These are phyloP conservation scores for Metschnikowia similis DNA, from an alignment of 805 yeast genomes.

Conservation along the genomic window DNA sequence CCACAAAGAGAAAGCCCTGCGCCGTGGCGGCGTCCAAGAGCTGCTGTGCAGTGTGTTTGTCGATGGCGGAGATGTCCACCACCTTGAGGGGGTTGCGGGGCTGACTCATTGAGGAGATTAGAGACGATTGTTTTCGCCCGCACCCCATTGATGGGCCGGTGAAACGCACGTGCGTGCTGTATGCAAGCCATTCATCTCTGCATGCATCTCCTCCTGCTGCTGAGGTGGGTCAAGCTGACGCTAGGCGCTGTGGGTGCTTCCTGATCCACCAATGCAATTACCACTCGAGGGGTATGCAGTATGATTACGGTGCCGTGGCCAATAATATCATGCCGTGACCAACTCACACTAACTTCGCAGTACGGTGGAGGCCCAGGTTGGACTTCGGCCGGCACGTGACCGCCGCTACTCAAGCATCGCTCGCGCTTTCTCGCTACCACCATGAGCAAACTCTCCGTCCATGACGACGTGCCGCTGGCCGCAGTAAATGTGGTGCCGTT, in stretches of 20 bases:
- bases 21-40: constrained; percentile 56
- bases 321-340: too few relatives aligned
- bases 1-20: constrained; percentile 63
- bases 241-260: background rate
- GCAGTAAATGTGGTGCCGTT: constrained; percentile 13
- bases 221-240: background rate
- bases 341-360: too few relatives aligned
- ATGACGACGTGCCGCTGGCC: constrained; percentile 6
- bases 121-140: background rate
- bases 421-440: background rate
- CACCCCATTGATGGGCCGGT: background rate
- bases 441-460: background rate
- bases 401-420: background rate
- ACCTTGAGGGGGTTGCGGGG: constrained; percentile 47
- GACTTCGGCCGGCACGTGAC: background rate
- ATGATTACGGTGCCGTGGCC: too few relatives aligned
- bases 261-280: too few relatives aligned
- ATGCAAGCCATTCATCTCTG: background rate
- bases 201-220: background rate
- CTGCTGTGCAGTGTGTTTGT: constrained; percentile 42
- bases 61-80: constrained; percentile 51
- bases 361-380: too few relatives aligned
- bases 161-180: background rate
- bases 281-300: too few relatives aligned
- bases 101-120: constrained; percentile 1